phyloP scores from a whole-genome alignment of 2,329 filamentous ascomycete species.

The Calonectria hongkongensis region DNA sequence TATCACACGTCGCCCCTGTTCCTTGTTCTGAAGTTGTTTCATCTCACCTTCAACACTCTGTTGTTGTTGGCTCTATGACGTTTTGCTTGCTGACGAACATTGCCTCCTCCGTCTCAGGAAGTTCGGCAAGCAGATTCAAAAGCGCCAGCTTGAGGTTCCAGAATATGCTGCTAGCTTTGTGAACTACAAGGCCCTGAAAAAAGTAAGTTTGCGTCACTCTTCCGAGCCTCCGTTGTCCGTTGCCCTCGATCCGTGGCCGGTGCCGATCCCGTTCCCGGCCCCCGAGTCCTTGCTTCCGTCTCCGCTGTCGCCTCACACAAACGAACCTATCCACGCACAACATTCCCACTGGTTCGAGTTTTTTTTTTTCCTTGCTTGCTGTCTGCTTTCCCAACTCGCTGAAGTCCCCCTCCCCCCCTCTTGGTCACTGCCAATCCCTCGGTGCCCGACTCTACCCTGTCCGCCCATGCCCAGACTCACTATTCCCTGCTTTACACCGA shows the following conservation, averaged over 20 bases:
- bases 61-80: slow-evolving; percentile 14
- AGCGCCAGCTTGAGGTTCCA: slow-evolving; percentile 97
- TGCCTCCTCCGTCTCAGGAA: slow-evolving; percentile 78
- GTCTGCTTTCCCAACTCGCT: slow-evolving; percentile 7
- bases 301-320: slow-evolving; percentile 52
- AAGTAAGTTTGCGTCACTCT: slow-evolving; percentile 75
- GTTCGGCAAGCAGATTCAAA: slow-evolving; percentile 99
- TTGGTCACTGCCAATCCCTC: slow-evolving; percentile 2
- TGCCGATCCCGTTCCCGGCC: slow-evolving; percentile 45
- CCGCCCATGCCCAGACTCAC: slow-evolving; percentile 20
- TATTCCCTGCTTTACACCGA: slow-evolving; percentile 24
- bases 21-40: slow-evolving; percentile 25
- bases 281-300: slow-evolving; percentile 45
- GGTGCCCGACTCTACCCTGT: slow-evolving; percentile 14
- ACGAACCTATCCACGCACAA: slow-evolving; percentile 26
- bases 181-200: slow-evolving; percentile 99
- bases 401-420: slow-evolving; percentile 1
- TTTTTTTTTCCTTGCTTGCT: slow-evolving; percentile 34
- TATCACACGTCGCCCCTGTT: slow-evolving; percentile 29
- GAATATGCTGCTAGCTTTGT: slow-evolving; percentile 99
- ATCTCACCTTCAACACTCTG: slow-evolving; percentile 17
- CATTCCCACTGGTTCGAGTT: slow-evolving; percentile 28
- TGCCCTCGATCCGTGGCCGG: slow-evolving; percentile 32
- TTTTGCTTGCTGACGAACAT: slow-evolving; percentile 38
- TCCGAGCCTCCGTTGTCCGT: slow-evolving; percentile 39